Evolutionary conservation across 768 basidiomycete species (phyloP).

Genomic region (Chalciporus sphaerocephalus): DNA sequence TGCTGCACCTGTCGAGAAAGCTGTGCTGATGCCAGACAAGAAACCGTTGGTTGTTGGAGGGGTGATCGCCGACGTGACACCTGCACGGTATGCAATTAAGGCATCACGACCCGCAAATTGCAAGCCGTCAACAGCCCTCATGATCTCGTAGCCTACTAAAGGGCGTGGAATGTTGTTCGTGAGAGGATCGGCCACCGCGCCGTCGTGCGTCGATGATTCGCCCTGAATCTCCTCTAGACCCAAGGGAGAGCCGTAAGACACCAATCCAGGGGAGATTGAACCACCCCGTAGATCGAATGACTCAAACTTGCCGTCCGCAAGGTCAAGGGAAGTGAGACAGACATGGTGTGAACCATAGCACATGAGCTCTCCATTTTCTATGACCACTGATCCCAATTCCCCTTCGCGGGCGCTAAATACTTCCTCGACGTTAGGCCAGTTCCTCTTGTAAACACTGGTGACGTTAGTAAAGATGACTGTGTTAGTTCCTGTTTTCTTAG

Average conservation of each 20-base stretch:
- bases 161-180: conserved; percentile 32
- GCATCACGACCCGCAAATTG: conserved; percentile 59
- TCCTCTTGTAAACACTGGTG: conserved; percentile 42
- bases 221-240: conserved; percentile 54
- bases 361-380: conserved; percentile 48
- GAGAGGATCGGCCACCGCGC: conserved; percentile 46
- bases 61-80: conserved; percentile 59
- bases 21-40: conserved; percentile 53
- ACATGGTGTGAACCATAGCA: conserved; percentile 43
- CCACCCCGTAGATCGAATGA: conserved; percentile 64
- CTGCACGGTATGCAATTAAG: conserved; percentile 57
- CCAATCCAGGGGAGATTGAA: conserved; percentile 47
- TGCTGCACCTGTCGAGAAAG: conserved; percentile 52
- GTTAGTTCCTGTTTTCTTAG: conserved; percentile 35
- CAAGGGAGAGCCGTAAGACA: conserved; percentile 40
- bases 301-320: conserved; percentile 27
- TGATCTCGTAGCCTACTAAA: conserved; percentile 35
- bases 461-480: conserved; percentile 65
- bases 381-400: conserved; percentile 42
- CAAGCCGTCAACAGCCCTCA: conserved; percentile 69
- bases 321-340: conserved; percentile 19
- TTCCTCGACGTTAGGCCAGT: conserved; percentile 23
- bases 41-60: conserved; percentile 51
- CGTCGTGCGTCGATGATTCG: conserved; percentile 55
- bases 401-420: conserved; percentile 11